Percentiles rank a stretch among this genome's conserved stretches.
Conservation (phyloP, 306 rosid species). For the Datisca glomerata region DNA sequence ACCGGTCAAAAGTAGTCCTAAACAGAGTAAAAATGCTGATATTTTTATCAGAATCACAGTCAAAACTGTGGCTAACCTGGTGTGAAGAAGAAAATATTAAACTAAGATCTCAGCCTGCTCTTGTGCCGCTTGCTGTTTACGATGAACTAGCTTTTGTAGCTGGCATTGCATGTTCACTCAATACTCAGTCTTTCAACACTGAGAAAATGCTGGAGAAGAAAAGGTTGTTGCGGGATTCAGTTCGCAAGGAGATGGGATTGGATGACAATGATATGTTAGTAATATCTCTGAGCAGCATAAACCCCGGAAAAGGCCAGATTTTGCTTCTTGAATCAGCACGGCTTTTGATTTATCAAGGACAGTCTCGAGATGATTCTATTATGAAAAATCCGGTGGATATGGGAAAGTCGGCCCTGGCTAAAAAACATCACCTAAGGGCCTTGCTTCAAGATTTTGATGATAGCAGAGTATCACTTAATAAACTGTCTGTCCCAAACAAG, state of each 20-base stretch:
- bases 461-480: slow-evolving; percentile 20
- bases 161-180: slow-evolving; percentile 64
- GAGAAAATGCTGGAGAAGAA: slow-evolving; percentile 51
- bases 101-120: slow-evolving; percentile 46
- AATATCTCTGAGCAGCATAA: slow-evolving; percentile 76
- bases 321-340: slow-evolving; percentile 65
- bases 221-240: slow-evolving; percentile 43
- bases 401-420: slow-evolving; percentile 25
- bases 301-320: slow-evolving; percentile 85
- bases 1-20: slow-evolving; percentile 57
- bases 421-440: slow-evolving; percentile 44
- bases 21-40: slow-evolving; percentile 52
- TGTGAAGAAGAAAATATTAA: slow-evolving; percentile 58
- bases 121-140: slow-evolving; percentile 70
- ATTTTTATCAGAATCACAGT: slow-evolving; percentile 71
- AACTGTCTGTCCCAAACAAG: slow-evolving; percentile 13
- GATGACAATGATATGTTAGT: slow-evolving; percentile 61
- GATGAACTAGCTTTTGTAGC: slow-evolving; percentile 81
- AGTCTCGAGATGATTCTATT: slow-evolving; percentile 20
- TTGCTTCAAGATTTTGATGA: slow-evolving; percentile 34
- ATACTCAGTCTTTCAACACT: slow-evolving; percentile 55
- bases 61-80: slow-evolving; percentile 76
- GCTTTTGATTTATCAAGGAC: slow-evolving; percentile 23
- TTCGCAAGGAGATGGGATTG: slow-evolving; percentile 72
- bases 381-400: slow-evolving; percentile 12